Evolutionary conservation across 2,329 filamentous ascomycete genomes (phyloP), one percentile per base, ranked within the genome.

Genomic region (Penicillium verrucosum): DNA sequence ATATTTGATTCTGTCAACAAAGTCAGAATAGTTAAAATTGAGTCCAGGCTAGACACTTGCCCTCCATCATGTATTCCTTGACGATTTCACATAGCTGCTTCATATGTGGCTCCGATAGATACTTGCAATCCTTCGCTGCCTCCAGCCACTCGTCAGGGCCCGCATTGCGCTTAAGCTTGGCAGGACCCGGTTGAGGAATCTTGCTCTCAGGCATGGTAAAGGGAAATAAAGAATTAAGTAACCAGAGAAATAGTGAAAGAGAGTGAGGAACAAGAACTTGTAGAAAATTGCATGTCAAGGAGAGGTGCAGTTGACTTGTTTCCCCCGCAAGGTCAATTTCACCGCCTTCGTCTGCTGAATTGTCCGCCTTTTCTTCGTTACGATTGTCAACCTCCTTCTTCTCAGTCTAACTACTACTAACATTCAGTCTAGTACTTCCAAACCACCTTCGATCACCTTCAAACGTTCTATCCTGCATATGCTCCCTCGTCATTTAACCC

Each of bases 71-170:
- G 64, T 91, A 95, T 78, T 97, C 94, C 80, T 99, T 99, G 59
- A 97, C 94, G 73, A 96, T 96, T 80, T 99, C 94, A 75, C 94
- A 99, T 47, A 99, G 83, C 75, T 96, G 90, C 82, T 99, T 99
- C 94, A 99, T 99, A 70, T 95, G 91, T 60, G 88, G 80, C 78
- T 99, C 94, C 48, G 94, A 94, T 51, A 99, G 84, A 75, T 97
- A 97, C 75, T 96, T 94, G 79, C 94, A 97, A 76, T 94, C 89
- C 77, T 96, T 97, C 43, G 94, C 94, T 75, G 95, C 90, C 72
- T 94, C 90, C 32, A 99, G 83, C 94, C 94, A 99, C 78, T 97
- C 92, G 74, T 97, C 91, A 34, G 95, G 86, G 14, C 91, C 91
- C 38, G 92, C 90, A 73, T 90, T 90, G 56, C 89, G 85, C 61